A percentile compares a stretch with the other conserved stretches of the same genome.
Evolutionary conservation across 2,329 filamentous ascomycete genomes (phyloP).

Genomic region (Trichoderma sp.): DNA sequence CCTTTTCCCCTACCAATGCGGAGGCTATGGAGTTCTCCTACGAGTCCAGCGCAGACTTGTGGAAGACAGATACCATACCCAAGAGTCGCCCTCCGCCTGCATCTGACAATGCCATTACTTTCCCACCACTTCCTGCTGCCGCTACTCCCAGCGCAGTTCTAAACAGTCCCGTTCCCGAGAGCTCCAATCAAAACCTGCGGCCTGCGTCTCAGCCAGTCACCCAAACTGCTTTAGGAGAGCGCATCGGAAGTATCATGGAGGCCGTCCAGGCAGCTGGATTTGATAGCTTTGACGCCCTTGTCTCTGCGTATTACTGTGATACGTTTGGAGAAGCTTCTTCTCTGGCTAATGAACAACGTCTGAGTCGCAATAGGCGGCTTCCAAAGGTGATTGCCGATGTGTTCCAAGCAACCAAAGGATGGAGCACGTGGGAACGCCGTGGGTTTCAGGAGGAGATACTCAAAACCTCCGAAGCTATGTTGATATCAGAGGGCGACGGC

Average conservation of each 20-base stretch:
- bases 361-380: constrained; percentile 29
- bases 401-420: constrained; percentile 23
- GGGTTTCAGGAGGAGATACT: constrained; percentile 32
- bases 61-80: constrained; percentile 23
- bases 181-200: not conserved
- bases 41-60: constrained; percentile 22
- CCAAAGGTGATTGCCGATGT: constrained; percentile 28
- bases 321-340: constrained; percentile 24
- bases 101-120: constrained; percentile 13
- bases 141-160: not conserved
- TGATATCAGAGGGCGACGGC: constrained; percentile 22
- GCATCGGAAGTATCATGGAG: constrained; percentile 27
- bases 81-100: constrained; percentile 17
- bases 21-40: constrained; percentile 27
- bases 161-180: not conserved
- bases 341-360: constrained; percentile 28
- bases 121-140: not conserved
- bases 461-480: constrained; percentile 26
- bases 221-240: constrained; percentile 22
- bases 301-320: constrained; percentile 30
- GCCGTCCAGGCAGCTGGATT: constrained; percentile 27
- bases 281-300: constrained; percentile 29
- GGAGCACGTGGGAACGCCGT: constrained; percentile 29
- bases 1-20: constrained; percentile 21
- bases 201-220: not conserved